Base-by-base conservation (phyloP, 1,284 basidiomycete species). In the Cutaneotrichosporon sp. region DNA sequence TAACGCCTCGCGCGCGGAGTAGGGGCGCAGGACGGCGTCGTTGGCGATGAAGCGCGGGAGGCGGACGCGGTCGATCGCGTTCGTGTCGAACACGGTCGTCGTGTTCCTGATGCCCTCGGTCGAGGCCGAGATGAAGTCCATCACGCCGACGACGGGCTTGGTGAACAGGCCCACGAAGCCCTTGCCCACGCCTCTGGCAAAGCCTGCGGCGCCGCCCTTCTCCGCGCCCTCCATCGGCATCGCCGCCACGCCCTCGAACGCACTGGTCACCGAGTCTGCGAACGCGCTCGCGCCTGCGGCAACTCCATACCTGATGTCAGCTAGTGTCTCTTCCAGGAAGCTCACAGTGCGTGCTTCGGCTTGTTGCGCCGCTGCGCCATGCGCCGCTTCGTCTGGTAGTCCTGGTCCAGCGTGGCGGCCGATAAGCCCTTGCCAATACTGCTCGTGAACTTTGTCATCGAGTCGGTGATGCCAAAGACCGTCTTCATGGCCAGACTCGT, bases 401-500 rank as follows among this genome's bases (percentile, higher is more conserved):
- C 95, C 3, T 89, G 86, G 78, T 99, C 95, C 70, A 99, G 89
- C 1, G 95, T 99, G 1, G 95, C 95, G 0, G 94, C 95, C 16
- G 95, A 97, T 53, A 99, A 81, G 62, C 95, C 97, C 84, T 99
- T 99, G 45, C 95, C 93, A 67, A 99, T 88, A 76, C 92, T 95
- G 64, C 94, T 92, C 0, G 97, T 99, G 71, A 99, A 89, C 80
- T 98, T 99, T 27, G 95, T 95, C 77, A 99, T 85, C 74, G 91
- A 95, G 76, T 99, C 95, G 42, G 91, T 91, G 55, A 99, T 81
- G 34, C 97, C 97, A 72, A 98, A 99, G 13, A 98, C 91, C 0
- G 95, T 98, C 83, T 99, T 99, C 83, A 98, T 98, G 57, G 98
- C 91, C 72, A 99, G 95, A 76, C 93, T 97, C 10, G 97, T 95